Base-by-base conservation (phyloP, 495 filamentous ascomycete genomes). In the Xylaria bambusicola region DNA sequence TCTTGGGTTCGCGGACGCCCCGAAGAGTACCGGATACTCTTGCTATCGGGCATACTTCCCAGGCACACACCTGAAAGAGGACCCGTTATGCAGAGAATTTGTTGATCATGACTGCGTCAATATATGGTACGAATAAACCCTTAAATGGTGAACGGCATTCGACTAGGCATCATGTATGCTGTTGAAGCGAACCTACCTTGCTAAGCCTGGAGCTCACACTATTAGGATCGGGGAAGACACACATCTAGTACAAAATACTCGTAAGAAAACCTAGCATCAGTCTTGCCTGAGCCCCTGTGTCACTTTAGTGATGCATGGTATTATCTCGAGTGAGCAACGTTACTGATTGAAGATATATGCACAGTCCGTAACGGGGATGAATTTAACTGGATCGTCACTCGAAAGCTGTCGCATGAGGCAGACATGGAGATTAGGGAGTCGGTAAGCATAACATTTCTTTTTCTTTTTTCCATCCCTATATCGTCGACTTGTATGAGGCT, bases 321-420 rank as follows among this genome's bases (percentile, higher is more conserved):
- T 26, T 2, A 10, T 50, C 47, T 49, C 21, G 1, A 9, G 3
- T 5, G 12, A 6, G 26, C 1, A 1, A 51, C 3, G 23, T 38
- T 47, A 21, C 38, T 21, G 26, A 44, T 13, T 12, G n/a, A 20
- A 2, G 9, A 17, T n/a, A 3, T 27, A 3, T 27, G n/a, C 10
- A 27, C 24, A 54, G 52, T 81, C 10, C 71, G 77, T 29, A 69
- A 71, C 33, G 78, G 78, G n/a, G 67, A 75, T 10, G 78, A 81
- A 62, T 81, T 80, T 64, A 80, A 80, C 63, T 81, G 78, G 78
- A 80, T 81, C 56, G 63, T 80, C 12, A 81, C 77, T 0, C 72
- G 76, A 6, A 76, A 76, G 61, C 52, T 73, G 4, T 69, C 70
- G 2, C 72, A 75, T 54, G 71, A 74, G 47, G 69, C 69, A 20